A percentile compares a stretch with the other conserved stretches of the same genome.
Conservation (phyloP, 345 rosid genomes). For the Salix viminalis region DNA sequence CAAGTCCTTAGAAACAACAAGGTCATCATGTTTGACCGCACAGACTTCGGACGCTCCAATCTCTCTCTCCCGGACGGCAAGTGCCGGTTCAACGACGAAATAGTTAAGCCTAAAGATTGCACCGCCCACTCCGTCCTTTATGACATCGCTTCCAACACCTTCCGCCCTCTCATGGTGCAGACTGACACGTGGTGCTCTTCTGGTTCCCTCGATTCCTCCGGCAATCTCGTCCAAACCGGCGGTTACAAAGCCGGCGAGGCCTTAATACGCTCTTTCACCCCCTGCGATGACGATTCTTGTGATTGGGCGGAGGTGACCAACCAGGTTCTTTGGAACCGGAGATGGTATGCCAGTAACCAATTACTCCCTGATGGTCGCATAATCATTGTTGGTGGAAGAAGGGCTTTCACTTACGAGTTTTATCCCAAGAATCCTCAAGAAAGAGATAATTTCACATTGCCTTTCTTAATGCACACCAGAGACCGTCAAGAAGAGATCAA, state of each 20-base stretch:
- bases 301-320: slow-evolving; percentile 58
- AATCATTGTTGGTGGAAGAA: slow-evolving; percentile 18
- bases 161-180: slow-evolving; percentile 53
- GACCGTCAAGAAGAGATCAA: slow-evolving; percentile 66
- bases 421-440: slow-evolving; percentile 10
- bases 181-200: slow-evolving; percentile 91
- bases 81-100: slow-evolving; percentile 43
- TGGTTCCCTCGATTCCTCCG: slow-evolving; percentile 57
- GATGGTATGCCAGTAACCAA: slow-evolving; percentile 24
- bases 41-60: slow-evolving; percentile 69
- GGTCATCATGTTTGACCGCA: slow-evolving; percentile 78
- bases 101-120: slow-evolving; percentile 44
- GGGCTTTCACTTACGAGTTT: slow-evolving; percentile 23
- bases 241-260: slow-evolving; percentile 61
- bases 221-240: slow-evolving; percentile 73
- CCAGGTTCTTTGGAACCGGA: slow-evolving; percentile 8
- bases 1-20: slow-evolving; percentile 60
- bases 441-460: not conserved
- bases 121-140: slow-evolving; percentile 70
- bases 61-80: slow-evolving; percentile 47
- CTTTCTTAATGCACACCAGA: slow-evolving; percentile 62
- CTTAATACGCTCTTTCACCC: slow-evolving; percentile 44
- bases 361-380: slow-evolving; percentile 24
- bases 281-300: slow-evolving; percentile 42
- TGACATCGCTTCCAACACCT: slow-evolving; percentile 51